Percentiles rank a stretch among this genome's conserved stretches.
phyloP scores from a whole-genome alignment of 177 flowering plant species.

The Telopea speciosissima region DNA sequence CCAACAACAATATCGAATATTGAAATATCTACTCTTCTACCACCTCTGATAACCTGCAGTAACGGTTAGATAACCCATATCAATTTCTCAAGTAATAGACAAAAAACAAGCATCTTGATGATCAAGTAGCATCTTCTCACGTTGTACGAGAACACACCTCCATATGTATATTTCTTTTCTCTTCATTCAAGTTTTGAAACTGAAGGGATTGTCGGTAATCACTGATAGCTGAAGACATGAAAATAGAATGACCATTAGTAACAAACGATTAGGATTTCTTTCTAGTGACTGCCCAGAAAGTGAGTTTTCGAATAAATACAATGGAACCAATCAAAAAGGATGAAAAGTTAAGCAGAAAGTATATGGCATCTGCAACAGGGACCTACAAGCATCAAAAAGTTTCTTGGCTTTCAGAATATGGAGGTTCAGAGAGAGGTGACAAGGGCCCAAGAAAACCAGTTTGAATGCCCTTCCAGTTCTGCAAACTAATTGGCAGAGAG shows the following conservation, averaged over 20 bases:
- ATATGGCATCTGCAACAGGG: too few species aligned
- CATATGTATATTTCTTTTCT: constrained; percentile 78
- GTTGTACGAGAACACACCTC: constrained; percentile 43
- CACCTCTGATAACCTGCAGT: constrained; percentile 72
- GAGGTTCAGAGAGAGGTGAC: too few species aligned
- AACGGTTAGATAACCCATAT: not conserved
- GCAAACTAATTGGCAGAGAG: too few species aligned
- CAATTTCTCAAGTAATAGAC: not conserved
- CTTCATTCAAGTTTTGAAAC: constrained; percentile 83
- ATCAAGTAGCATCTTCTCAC: not conserved
- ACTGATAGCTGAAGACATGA: constrained; percentile 59
- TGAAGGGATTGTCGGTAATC: constrained; percentile 93
- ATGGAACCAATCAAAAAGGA: too few species aligned
- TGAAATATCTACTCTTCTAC: constrained; percentile 67
- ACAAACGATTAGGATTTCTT: not conserved
- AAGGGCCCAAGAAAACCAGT: too few species aligned
- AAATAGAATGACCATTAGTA: not conserved
- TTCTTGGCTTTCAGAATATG: too few species aligned
- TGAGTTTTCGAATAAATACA: not conserved
- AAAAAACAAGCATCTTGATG: not conserved
- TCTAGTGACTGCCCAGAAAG: not conserved
- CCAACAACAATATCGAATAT: constrained; percentile 95
- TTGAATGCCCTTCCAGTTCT: too few species aligned
- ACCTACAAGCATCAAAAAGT: too few species aligned
- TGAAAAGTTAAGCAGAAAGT: too few species aligned